Evolutionary conservation across 2,329 filamentous ascomycete genomes (phyloP).

Genomic region (Exophiala lecanii-corni): DNA sequence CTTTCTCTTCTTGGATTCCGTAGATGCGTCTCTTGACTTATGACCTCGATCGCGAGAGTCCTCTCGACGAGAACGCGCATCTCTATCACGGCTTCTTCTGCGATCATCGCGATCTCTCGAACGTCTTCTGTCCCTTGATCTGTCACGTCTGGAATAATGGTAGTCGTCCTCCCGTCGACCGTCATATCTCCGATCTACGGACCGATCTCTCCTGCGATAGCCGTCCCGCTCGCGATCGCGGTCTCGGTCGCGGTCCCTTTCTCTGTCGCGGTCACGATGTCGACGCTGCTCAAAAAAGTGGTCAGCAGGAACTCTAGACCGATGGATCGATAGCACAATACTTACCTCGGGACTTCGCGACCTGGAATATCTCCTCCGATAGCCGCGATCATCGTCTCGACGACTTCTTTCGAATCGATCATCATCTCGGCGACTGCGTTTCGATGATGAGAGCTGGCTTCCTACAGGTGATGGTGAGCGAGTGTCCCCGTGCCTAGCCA

Average conservation of each 20-base stretch:
- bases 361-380: conserved; percentile 33
- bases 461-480: conserved; percentile 93
- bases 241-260: too few species aligned
- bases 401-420: conserved; percentile 49
- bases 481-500: conserved; percentile 59
- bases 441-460: conserved; percentile 71
- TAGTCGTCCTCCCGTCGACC: conserved; percentile 62
- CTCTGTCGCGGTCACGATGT: conserved; percentile 18
- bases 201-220: conserved; percentile 65
- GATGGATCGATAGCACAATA: conserved; percentile 2
- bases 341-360: conserved; percentile 45
- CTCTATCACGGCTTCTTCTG: conserved; percentile 63
- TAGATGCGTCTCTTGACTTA: conserved; percentile 63
- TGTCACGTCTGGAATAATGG: conserved; percentile 59
- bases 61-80: conserved; percentile 66
- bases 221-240: conserved; percentile 45
- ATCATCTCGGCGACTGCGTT: conserved; percentile 54
- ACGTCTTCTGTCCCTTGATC: conserved; percentile 60
- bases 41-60: conserved; percentile 63
- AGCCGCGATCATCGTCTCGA: conserved; percentile 47
- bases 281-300: conserved; percentile 13
- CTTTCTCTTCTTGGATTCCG: conserved; percentile 65
- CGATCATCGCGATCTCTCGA: conserved; percentile 53
- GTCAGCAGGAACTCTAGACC: conserved; percentile 2
- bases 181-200: conserved; percentile 48